Evolutionary conservation across 2,329 filamentous ascomycete species (phyloP), one percentile per base, ranked within the genome.

Genomic region (Chaetothyriales sp.): DNA sequence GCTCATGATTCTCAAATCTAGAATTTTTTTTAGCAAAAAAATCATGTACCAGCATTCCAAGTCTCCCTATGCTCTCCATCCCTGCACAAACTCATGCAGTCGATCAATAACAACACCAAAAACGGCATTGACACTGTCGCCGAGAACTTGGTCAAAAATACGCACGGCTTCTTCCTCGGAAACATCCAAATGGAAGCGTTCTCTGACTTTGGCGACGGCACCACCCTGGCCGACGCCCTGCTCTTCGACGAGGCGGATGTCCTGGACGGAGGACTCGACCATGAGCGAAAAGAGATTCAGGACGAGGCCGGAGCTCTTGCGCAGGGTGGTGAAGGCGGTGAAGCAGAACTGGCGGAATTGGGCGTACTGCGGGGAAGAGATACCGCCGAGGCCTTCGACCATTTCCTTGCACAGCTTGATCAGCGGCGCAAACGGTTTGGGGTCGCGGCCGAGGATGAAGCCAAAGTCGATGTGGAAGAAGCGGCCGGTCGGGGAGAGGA

Each of bases 381-480:
- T 77, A 10, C 92, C 92, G 43, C 94, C 94, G 88, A 98, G 95
- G 56, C 89, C 92, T 63, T 98, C 92, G 2, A 97, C 87, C 92
- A 98, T 98, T 65, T 98, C 90, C 61, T 89, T 90, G 64, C 85
- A 90, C 7, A 98, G 80, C 68, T 98, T 98, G 83, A 98, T 95
- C 49, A 90, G 82, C 0, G 92, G 92, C 0, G 92, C 90, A 64
- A 98, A 97, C 0, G 92, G 92, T 65, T 98, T 98, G 0, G 92
- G 92, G 61, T 98, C 92, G 43, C 92, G 86, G 18, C 92, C 92
- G 1, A 98, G 83, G 56, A 98, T 98, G 69, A 94, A 98, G 44
- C 94, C 92, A 63, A 98, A 98, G 67, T 98, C 92, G 28, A 90
- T 89, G 66, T 98, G 92, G 77, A 98, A 95, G 73, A 98, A 98